These are phyloP conservation scores for Cicer judaicum DNA, from an alignment of 306 rosid species.

Conservation along the genomic window DNA sequence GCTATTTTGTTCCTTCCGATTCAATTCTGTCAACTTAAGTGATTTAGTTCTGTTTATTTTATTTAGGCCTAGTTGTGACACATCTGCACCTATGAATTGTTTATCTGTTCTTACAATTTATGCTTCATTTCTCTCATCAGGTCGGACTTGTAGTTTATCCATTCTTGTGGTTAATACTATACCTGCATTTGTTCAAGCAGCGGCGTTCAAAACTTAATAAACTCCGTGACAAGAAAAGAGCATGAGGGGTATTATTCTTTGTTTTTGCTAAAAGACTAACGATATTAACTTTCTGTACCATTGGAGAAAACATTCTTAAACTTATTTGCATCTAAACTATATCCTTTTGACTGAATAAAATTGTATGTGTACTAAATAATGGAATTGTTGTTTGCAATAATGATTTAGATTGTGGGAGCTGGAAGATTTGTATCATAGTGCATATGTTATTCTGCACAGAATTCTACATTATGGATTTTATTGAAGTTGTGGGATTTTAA, in stretches of 20 bases:
- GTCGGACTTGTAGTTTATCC: conserved; percentile 73
- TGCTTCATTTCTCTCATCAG: conserved; percentile 54
- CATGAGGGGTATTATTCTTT: conserved; percentile 41
- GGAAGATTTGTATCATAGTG: neutral
- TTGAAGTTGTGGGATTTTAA: too few relatives aligned
- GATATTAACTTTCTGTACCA: conserved; percentile 19
- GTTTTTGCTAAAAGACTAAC: conserved; percentile 12
- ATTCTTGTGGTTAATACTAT: conserved; percentile 78
- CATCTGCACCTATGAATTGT: conserved; percentile 1
- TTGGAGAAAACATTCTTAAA: conserved; percentile 41
- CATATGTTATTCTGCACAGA: neutral
- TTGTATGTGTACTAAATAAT: conserved; percentile 15
- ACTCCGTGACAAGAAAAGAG: conserved; percentile 57
- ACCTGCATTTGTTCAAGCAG: conserved; percentile 89
- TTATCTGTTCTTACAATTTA: conserved; percentile 23
- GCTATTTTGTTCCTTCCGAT: conserved; percentile 5
- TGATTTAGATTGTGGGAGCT: conserved; percentile 9
- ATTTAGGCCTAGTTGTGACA: neutral
- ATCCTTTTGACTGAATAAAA: conserved; percentile 3
- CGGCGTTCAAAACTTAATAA: conserved; percentile 73
- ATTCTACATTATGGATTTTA: neutral
- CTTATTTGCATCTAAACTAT: conserved; percentile 17
- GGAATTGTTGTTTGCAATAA: conserved; percentile 20
- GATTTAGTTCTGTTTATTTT: neutral
- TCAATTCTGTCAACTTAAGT: neutral